These are phyloP conservation scores for Metarhizium rileyi DNA, from an alignment of 2,329 filamentous ascomycete species.

Conservation along the genomic window DNA sequence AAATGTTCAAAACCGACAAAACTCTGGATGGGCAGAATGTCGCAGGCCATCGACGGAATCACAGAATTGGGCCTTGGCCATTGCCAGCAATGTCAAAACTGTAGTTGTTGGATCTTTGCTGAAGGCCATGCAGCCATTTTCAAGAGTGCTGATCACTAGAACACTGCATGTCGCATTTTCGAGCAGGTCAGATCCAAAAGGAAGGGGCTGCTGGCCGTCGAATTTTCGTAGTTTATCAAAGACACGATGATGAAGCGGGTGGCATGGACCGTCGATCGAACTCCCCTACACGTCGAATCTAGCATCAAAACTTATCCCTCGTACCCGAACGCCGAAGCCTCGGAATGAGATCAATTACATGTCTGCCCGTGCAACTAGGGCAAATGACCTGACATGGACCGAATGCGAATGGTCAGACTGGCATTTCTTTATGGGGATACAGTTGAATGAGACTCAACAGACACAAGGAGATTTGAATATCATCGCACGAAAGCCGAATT, in stretches of 20 bases:
- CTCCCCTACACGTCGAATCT: background rate
- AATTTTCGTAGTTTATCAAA: background rate
- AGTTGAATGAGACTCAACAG: background rate
- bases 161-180: constrained; percentile 21
- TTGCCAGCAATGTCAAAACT: constrained; percentile 44
- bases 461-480: background rate
- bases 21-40: no score
- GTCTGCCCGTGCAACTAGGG: background rate
- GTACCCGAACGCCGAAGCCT: background rate
- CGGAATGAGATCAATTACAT: background rate
- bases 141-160: constrained; percentile 41
- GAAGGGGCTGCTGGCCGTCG: constrained; percentile 15
- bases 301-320: background rate
- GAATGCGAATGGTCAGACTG: background rate
- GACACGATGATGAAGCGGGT: background rate
- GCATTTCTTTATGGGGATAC: background rate
- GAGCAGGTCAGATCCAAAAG: constrained; percentile 12
- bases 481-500: background rate
- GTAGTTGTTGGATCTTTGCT: constrained; percentile 47
- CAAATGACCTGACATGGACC: background rate
- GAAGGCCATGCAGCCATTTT: constrained; percentile 56
- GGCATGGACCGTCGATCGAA: background rate
- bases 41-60: no score
- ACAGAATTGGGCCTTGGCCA: constrained; percentile 41
- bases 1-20: no score